Evolutionary conservation across 371 early-diverging fungal genomes (phyloP), one percentile per base, ranked within the genome.

Genomic region (Coemansia sp.): DNA sequence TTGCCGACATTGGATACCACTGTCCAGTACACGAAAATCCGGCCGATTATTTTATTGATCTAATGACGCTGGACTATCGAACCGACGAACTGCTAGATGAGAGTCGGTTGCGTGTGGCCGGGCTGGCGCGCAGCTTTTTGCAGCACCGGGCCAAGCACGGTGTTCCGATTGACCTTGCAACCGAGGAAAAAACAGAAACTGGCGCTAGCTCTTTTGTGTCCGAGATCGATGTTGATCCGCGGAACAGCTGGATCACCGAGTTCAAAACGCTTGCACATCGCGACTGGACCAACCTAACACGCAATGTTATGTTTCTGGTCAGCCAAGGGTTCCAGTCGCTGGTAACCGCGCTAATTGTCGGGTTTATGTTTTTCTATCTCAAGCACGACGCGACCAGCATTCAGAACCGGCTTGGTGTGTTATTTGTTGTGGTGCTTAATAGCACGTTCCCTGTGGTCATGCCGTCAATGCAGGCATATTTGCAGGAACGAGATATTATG

Each of bases 31-130:
- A 84, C 51, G 82, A 84, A 57, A 84, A 80, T 50, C 86, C 84
- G 0, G 83, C 87, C n/a, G 91, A 90, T 64, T 90, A 84, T 53
- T 86, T 84, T 59, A 71, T 89, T 26, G 80, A 85, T 47, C 60
- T 85, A 47, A 73, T 83, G 73, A 66, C 75, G 33, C 57, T 78
- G 21, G 80, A 83, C 53, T 63, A 67, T 20, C 64, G 64, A 60
- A 69, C 47, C 52, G 69, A 66, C 0, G 65, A 58, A 20, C 48
- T 53, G n/a, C 25, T 73, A 21, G 47, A 23, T 0, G 69, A 59
- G 8, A 78, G 79, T 33, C 59, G 62, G 3, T 51, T 50, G 11
- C 71, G 82, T 0, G 67, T 82, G 2, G 48, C 65, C 5, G 58
- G 25, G 14, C 58, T 80, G 26, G 75, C 68, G n/a, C 64, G 63